A percentile compares a stretch with the other conserved stretches of the same genome.
Evolutionary conservation across 2,329 filamentous ascomycete species (phyloP).

Genomic region (Fusarium denticulatum): DNA sequence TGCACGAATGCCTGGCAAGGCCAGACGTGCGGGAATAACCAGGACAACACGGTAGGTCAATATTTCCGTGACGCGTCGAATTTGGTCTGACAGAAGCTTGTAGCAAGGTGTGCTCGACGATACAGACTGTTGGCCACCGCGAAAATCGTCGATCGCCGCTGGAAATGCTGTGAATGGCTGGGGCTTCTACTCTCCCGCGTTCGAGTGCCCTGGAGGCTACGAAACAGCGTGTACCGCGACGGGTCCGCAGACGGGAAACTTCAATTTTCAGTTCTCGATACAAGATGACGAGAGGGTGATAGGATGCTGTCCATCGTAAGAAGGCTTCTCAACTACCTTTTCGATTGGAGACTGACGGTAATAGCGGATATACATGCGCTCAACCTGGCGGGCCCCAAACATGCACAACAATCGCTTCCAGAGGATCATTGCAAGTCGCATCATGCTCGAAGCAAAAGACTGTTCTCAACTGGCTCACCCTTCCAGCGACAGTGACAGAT

Average conservation of each 20-base stretch:
- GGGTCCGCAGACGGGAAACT: background rate
- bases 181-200: background rate
- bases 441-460: background rate
- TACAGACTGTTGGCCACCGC: background rate
- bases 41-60: background rate
- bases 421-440: background rate
- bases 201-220: background rate
- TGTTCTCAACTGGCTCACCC: background rate
- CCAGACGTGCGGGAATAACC: background rate
- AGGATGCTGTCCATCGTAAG: slow-evolving; percentile 8
- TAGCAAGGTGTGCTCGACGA: background rate
- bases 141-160: background rate
- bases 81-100: rapidly evolving
- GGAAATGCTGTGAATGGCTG: background rate
- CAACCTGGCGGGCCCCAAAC: background rate
- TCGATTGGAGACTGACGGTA: rapidly evolving
- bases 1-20: background rate
- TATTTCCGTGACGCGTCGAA: no score
- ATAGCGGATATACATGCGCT: background rate
- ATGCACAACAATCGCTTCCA: background rate
- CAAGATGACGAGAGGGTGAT: background rate
- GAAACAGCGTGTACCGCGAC: background rate
- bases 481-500: background rate
- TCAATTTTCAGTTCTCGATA: slow-evolving; percentile 8
- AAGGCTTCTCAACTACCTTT: rapidly evolving